Conservation (phyloP, 192 early-diverging fungal species). For the Coemansia sp. region DNA sequence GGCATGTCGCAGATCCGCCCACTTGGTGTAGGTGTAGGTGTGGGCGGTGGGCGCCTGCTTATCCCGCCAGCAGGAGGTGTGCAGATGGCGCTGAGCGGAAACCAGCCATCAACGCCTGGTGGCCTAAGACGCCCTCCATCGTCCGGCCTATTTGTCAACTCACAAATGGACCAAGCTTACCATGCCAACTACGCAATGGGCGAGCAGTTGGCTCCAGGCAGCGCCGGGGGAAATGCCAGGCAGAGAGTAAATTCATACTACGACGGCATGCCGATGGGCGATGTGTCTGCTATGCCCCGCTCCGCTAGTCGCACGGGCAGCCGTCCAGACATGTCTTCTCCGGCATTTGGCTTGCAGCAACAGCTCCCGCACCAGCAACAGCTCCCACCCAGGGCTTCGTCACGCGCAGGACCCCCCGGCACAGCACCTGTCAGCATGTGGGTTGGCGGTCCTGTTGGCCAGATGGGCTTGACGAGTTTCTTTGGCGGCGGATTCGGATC, state of each 20-base stretch:
- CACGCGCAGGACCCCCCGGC: constrained; percentile 28
- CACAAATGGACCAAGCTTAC: constrained; percentile 20
- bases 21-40: constrained; percentile 8
- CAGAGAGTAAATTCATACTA: constrained; percentile 43
- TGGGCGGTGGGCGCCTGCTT: constrained; percentile 29
- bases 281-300: constrained; percentile 26
- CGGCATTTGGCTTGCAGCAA: constrained; percentile 7
- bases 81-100: constrained; percentile 10
- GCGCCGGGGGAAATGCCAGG: constrained; percentile 14
- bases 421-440: constrained; percentile 24
- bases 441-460: constrained; percentile 23
- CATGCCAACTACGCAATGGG: background rate
- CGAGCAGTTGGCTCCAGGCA: constrained; percentile 15
- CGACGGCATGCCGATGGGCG: constrained; percentile 30
- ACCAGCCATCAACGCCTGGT: constrained; percentile 15
- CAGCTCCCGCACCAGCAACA: constrained; percentile 19
- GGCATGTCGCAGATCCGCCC: background rate
- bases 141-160: constrained; percentile 24
- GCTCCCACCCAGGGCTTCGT: constrained; percentile 26
- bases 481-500: constrained; percentile 52
- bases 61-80: constrained; percentile 14
- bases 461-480: constrained; percentile 28
- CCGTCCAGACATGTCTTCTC: constrained; percentile 25
- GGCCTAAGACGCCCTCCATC: constrained; percentile 38
- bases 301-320: constrained; percentile 39